Base-by-base conservation (phyloP, 2,329 filamentous ascomycete species). In the Exophiala bonariae region DNA sequence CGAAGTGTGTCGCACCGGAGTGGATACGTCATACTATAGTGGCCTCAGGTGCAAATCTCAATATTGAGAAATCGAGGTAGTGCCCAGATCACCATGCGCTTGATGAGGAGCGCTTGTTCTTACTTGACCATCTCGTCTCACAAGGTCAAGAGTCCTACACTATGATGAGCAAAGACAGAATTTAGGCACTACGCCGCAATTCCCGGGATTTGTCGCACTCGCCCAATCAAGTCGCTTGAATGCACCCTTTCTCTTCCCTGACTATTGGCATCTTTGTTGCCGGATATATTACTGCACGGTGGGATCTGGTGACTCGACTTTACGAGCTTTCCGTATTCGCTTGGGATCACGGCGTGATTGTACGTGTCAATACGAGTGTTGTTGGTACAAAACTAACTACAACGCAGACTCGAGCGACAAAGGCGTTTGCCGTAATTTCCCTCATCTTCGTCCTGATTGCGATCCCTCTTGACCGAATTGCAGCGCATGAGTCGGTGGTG, bases 201-300 rank as follows among this genome's bases (percentile, higher is more conserved):
- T n/a, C 9, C n/a, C 28, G 28, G n/a, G 9, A 31, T 31, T 14
- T 20, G n/a, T 26, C 10, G 16, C 17, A 9, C 14, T 20, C 26
- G 9, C 19, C 16, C 17, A 5, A 5, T 13, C 19, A 31, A n/a
- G 26, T 35, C 39, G 47, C 50, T 18, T 48, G 46, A 19, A 97
- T 97, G 92, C 91, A 96, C 89, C 89, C 91, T 65, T 96, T 97
- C 77, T 97, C 92, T 56, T 78, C 92, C 70, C 82, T 96, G 71
- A 95, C 91, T 65, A 84, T 96, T 75, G 90, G 87, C 75, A 96
- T 99, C 77, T 99, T 99, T 78, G 87, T 97, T 80, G 92, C 93
- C 76, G 93, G 93, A 72, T 99, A 99, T 80, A 97, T 92, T 70
- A 99, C 93, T 74, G 93, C 93, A 67, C 87, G 93, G 78, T 99